These are phyloP conservation scores for Wallacemonas sp. DNA, from an alignment of 208 protist genomes.

Conservation along the genomic window DNA sequence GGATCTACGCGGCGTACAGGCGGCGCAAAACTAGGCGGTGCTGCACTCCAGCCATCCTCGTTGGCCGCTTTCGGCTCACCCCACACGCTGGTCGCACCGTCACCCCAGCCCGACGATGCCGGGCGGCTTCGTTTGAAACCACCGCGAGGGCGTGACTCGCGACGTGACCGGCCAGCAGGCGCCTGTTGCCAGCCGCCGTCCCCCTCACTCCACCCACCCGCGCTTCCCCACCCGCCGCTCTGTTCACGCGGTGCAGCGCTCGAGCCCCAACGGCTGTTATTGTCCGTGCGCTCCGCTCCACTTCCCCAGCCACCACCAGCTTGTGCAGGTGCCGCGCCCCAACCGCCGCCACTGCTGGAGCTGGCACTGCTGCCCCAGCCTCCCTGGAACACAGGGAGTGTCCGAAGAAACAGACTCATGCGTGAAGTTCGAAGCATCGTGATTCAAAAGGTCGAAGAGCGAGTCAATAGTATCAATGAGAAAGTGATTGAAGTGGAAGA, in stretches of 20 bases:
- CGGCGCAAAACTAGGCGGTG: constrained; percentile 81
- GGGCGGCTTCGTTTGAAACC: constrained; percentile 20
- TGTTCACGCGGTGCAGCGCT: background rate
- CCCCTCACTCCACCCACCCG: constrained; percentile 13
- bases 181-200: constrained; percentile 15
- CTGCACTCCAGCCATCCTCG: constrained; percentile 77
- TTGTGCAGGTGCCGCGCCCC: constrained; percentile 18
- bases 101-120: constrained; percentile 23
- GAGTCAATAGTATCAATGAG: too few species aligned
- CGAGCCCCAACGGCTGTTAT: constrained; percentile 20
- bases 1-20: constrained; percentile 86
- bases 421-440: constrained; percentile 10
- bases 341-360: constrained; percentile 27
- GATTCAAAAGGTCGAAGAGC: too few species aligned
- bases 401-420: constrained; percentile 20
- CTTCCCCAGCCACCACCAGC: constrained; percentile 21
- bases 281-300: constrained; percentile 9
- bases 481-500: too few species aligned
- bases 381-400: constrained; percentile 37
- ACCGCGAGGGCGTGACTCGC: background rate
- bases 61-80: constrained; percentile 61
- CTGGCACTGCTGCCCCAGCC: constrained; percentile 50
- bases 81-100: constrained; percentile 48
- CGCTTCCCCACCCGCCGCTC: constrained; percentile 15
- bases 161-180: constrained; percentile 4